phyloP scores from a whole-genome alignment of 495 filamentous ascomycete genomes.

The Penicillium mononematosum region DNA sequence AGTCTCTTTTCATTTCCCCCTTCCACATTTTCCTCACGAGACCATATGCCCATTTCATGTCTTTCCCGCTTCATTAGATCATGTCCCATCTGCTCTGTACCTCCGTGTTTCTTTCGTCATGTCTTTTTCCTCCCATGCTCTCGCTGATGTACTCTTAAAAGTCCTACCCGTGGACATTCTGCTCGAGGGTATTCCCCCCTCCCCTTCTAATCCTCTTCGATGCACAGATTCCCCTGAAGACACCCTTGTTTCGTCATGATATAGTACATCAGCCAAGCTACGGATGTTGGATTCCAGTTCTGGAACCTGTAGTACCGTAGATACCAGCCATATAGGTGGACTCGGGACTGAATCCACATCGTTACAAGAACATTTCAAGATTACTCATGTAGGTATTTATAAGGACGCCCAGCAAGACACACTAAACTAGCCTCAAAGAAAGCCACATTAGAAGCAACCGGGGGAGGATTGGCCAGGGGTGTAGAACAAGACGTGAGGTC shows the following conservation, averaged over 20 bases:
- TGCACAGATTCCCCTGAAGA: conserved; percentile 38
- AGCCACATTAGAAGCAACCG: not conserved
- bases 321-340: not conserved
- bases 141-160: conserved; percentile 36
- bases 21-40: conserved; percentile 31
- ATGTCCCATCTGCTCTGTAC: conserved; percentile 20
- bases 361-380: not conserved
- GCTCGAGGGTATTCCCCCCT: conserved; percentile 4
- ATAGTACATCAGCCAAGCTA: conserved; percentile 32
- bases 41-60: conserved; percentile 40
- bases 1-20: conserved; percentile 7
- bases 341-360: not conserved
- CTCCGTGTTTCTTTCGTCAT: conserved; percentile 11
- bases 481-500: not conserved
- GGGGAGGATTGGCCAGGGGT: not conserved
- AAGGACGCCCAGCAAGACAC: not conserved
- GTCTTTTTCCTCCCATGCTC: conserved; percentile 20
- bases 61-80: conserved; percentile 31
- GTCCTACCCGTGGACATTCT: conserved; percentile 21
- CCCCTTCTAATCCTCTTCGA: conserved; percentile 25
- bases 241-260: conserved; percentile 20
- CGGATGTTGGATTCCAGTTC: conserved; percentile 16
- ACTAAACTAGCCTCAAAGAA: not conserved
- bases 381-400: not conserved
- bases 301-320: not conserved